Evolutionary conservation across 1,284 basidiomycete species (phyloP).

Genomic region (Trichosporon sp.): DNA sequence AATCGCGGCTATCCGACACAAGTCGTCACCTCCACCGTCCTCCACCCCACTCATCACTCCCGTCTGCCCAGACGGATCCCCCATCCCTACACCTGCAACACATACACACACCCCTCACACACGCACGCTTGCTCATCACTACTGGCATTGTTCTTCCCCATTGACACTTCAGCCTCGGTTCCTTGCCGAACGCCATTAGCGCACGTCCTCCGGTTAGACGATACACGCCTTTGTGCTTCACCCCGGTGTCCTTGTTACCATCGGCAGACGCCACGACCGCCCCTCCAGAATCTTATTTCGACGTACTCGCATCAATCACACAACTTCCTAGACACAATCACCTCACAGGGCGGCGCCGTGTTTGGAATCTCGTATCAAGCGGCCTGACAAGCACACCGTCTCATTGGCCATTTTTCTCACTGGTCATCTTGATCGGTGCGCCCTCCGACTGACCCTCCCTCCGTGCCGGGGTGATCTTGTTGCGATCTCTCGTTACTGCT

Average conservation of each 20-base stretch:
- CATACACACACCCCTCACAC: not conserved
- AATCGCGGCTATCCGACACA: not conserved
- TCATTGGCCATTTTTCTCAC: not conserved
- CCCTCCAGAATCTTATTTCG: not conserved
- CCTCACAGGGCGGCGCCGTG: not conserved
- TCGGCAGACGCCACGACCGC: not conserved
- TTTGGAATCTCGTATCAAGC: not conserved
- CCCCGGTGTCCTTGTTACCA: not conserved
- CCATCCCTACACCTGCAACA: not conserved
- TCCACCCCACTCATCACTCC: not conserved
- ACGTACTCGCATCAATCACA: not conserved
- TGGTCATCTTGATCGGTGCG: not conserved
- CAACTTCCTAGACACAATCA: not conserved
- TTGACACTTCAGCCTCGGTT: constrained; percentile 1
- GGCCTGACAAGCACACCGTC: not conserved
- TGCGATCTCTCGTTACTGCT: not conserved
- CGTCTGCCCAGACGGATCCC: not conserved
- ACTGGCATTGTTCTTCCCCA: not conserved
- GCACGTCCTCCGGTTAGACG: not conserved
- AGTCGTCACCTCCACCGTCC: not conserved
- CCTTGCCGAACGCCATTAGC: not conserved
- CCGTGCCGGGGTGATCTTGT: constrained; percentile 2
- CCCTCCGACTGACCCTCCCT: not conserved
- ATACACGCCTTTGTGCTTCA: not conserved
- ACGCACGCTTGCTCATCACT: not conserved